These are phyloP conservation scores for Ceratobasidium sp. DNA, from an alignment of 1,284 basidiomycete genomes.

Conservation along the genomic window DNA sequence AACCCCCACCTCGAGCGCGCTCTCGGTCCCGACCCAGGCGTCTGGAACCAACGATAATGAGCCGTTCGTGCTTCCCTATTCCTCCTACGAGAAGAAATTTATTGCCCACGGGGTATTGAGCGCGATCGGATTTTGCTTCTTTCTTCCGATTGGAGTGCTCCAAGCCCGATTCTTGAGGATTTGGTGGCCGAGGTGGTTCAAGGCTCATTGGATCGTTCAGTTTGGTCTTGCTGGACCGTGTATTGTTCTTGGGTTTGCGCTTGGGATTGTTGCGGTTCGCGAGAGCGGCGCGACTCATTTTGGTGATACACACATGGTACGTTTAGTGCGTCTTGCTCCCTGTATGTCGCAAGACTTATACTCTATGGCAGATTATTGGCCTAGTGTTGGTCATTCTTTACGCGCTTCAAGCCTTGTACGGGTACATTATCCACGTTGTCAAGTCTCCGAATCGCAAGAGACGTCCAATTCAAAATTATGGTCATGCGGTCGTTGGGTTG, in stretches of 20 bases:
- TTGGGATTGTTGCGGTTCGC: constrained; percentile 12
- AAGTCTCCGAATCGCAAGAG: constrained; percentile 40
- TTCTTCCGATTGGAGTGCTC: constrained; percentile 31
- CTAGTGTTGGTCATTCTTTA: constrained; percentile 39
- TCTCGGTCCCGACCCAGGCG: constrained; percentile 18
- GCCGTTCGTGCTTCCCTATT: not conserved
- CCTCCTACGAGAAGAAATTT: constrained; percentile 12
- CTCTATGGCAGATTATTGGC: constrained; percentile 32
- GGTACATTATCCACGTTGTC: constrained; percentile 40
- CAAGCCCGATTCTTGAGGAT: constrained; percentile 29
- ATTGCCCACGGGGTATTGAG: constrained; percentile 28
- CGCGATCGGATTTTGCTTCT: constrained; percentile 31
- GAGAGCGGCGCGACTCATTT: constrained; percentile 24
- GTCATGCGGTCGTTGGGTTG: constrained; percentile 47
- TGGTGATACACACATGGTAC: constrained; percentile 37
- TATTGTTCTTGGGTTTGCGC: constrained; percentile 40
- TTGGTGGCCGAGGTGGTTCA: constrained; percentile 41
- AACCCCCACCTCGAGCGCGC: not conserved
- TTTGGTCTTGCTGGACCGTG: constrained; percentile 38
- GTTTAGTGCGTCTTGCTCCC: not conserved
- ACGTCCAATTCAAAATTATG: constrained; percentile 43
- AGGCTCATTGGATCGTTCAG: constrained; percentile 41
- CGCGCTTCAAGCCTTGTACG: constrained; percentile 34
- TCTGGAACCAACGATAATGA: not conserved
- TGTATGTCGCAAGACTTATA: not conserved